Base-by-base conservation (phyloP, 2,329 filamentous ascomycete genomes). In the Paecilomyces fulvus region DNA sequence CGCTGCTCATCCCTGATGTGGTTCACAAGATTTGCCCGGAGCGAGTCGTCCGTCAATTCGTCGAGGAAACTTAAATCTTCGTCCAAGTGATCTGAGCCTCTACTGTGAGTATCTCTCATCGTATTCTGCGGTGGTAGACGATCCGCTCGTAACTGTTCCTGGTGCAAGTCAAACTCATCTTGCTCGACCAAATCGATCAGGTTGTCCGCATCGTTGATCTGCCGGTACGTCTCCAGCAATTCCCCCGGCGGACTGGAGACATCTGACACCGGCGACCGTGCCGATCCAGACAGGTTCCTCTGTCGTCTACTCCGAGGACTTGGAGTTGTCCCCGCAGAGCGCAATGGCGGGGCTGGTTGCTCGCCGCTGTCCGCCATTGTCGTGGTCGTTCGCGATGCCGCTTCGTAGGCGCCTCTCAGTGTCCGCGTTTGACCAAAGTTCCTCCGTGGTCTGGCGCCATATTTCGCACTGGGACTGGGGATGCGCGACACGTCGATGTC, bases 381-480 rank as follows among this genome's bases (percentile, higher is more conserved):
- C 54, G 63, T 63, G 43, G 61, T 54, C 43, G 61, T 53, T 37
- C 64, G 66, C 53, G 67, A 70, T 51, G 69, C 64, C 25, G 67
- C 67, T 55, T 72, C 67, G 60, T 73, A 76, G 17, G 74, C 72
- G 54, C 70, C 70, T 53, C 70, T 70, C 54, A 76, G 59, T 8
- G 72, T 74, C 30, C 68, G 68, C 12, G 73, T 72, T 48, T 69
- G 60, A 49, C 67, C 68, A 56, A 73, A 68, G 37, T 63, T 69
- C 49, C 66, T 64, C 53, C 69, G 70, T 48, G 67, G 61, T 51
- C 66, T 65, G 37, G 63, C 55, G 31, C 59, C 66, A 63, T 68
- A 65, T 55, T 65, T 65, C 20, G 63, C 62, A 20, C 65, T 64
- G 20, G 67, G 64, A 17, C 61, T 68, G 8, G 65, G 63, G 49